Evolutionary conservation across 441 rosid genomes (phyloP), one percentile per base, ranked within the genome.

Genomic region (Populus hybrid): DNA sequence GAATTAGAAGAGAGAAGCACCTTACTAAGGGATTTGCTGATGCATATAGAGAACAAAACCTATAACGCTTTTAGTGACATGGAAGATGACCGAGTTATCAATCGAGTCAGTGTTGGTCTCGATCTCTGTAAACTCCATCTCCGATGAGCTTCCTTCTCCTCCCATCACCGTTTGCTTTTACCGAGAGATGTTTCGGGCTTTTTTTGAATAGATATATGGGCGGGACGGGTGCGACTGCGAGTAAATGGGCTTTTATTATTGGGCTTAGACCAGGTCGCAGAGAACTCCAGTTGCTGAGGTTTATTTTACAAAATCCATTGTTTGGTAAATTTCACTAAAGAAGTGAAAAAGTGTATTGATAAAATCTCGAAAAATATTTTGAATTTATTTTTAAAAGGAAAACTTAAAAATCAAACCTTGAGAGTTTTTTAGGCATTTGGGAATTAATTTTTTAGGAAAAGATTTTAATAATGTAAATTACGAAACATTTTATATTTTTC

Each of bases 11-110:
- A 23, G 24, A 78, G 63, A 36, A 72, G 71, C 46, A 80, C 76
- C 89, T 70, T 67, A 95, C 97, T 90, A 89, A 75, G 99, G 97
- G 84, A 95, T 93, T 88, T 95, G 98, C 84, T 90, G 95, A 81
- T 93, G 94, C 99, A 93, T 93, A 79, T 88, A 93, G 84, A 95
- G 97, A 69, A 90, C 83, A 83, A 93, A 93, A 79, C 88, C 97
- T 42, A 89, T 35, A 67, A 87, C 78, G 79, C 85, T 90, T 72
- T 85, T 90, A 79, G 88, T 79, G 86, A 94, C 80, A 80, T 89
- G 93, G 87, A 86, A 92, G 76, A 87, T 76, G 35, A 81, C 76
- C 42, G 94, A 87, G 84, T 79, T 80, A 75, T 84, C 87, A 12
- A 92, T 74, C 59, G 84, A 88, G 63, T 82, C 89, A 10, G 89